Conservation (phyloP, 2,329 filamentous ascomycete genomes). For the Ophidiomyces ophidiicola region DNA sequence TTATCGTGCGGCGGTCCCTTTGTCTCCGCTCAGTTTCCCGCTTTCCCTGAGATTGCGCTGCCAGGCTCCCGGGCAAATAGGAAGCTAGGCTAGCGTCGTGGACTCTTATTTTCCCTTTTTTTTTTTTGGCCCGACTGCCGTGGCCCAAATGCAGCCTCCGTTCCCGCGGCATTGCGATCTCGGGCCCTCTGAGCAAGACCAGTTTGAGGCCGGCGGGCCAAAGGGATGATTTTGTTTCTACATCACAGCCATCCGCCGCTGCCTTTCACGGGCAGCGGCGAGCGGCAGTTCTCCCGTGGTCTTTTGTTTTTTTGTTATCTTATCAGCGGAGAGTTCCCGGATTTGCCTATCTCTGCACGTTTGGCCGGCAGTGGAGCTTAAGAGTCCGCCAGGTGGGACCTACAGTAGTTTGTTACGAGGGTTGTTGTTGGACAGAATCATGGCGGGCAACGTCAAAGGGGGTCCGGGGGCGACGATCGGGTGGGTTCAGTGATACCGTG, state of each 20-base stretch:
- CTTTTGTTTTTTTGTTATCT: background rate
- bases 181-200: no score
- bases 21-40: background rate
- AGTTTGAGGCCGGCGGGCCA: no score
- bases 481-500: no score
- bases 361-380: conserved; percentile 2
- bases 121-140: conserved; percentile 4
- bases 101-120: background rate
- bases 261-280: background rate
- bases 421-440: no score
- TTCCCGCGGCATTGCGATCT: no score
- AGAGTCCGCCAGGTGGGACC: background rate
- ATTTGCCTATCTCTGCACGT: conserved; percentile 10
- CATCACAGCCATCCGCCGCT: no score
- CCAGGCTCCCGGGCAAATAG: background rate
- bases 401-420: background rate
- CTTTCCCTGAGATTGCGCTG: background rate
- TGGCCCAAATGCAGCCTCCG: no score
- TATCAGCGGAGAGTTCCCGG: conserved; percentile 5
- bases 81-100: background rate
- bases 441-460: no score
- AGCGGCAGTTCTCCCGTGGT: background rate
- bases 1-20: conserved; percentile 4
- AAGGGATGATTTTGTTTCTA: no score
- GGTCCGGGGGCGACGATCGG: no score